These are phyloP conservation scores for Xylaria sp. DNA, from an alignment of 2,329 filamentous ascomycete genomes.

Conservation along the genomic window DNA sequence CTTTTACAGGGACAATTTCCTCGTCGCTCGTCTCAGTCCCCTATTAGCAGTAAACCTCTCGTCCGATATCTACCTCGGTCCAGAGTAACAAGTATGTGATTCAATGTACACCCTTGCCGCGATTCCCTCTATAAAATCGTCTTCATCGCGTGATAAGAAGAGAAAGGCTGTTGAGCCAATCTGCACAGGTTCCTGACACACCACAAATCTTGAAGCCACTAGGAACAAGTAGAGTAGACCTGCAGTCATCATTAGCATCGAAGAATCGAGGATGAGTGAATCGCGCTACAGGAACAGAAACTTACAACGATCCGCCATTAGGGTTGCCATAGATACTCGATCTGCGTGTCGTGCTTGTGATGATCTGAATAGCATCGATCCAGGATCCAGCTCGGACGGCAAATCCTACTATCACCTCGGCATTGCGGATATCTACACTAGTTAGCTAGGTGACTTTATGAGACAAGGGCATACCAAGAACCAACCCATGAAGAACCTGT, in stretches of 20 bases:
- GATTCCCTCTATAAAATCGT: not conserved
- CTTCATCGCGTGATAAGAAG: conserved; percentile 74
- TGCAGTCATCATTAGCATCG: conserved; percentile 47
- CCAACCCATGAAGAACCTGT: conserved; percentile 79
- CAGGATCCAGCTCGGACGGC: conserved; percentile 78
- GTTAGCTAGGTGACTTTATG: not conserved
- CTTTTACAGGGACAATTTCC: conserved; percentile 9
- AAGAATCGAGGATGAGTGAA: not conserved
- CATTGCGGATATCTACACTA: conserved; percentile 73
- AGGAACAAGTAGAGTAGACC: conserved; percentile 87
- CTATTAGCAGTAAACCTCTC: conserved; percentile 8
- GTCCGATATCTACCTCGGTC: conserved; percentile 1
- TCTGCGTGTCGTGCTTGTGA: conserved; percentile 86
- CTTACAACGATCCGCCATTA: conserved; percentile 81
- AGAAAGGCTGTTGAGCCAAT: conserved; percentile 86
- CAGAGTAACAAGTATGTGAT: conserved; percentile 4
- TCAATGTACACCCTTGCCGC: not conserved
- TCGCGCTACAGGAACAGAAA: conserved; percentile 35
- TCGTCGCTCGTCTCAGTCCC: not conserved
- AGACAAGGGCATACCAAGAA: conserved; percentile 20
- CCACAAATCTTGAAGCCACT: conserved; percentile 88
- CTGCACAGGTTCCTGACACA: conserved; percentile 78
- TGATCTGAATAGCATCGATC: conserved; percentile 87
- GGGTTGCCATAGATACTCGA: conserved; percentile 86
- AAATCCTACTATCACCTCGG: conserved; percentile 89